Percentiles rank a stretch among this genome's conserved stretches.
phyloP scores from a whole-genome alignment of 2,329 filamentous ascomycete genomes.

The Beauveria scarabaeidicola region DNA sequence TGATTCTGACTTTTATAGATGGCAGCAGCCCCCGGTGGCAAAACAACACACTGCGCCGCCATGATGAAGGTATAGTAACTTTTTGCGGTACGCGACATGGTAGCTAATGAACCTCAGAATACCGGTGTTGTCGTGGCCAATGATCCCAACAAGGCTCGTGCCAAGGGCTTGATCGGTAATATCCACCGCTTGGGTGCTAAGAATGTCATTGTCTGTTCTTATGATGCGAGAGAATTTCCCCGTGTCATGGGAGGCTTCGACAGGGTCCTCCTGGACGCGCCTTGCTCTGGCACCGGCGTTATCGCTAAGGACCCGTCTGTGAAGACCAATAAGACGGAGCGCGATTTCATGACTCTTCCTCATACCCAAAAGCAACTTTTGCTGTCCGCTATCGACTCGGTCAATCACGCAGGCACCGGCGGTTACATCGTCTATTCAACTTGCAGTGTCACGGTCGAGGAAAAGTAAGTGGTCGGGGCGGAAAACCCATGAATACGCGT shows the following conservation, averaged over 20 bases:
- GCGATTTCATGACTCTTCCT: slow-evolving; percentile 86
- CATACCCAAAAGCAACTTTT: slow-evolving; percentile 94
- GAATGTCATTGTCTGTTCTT: slow-evolving; percentile 92
- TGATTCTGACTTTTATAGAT: slow-evolving; percentile 34
- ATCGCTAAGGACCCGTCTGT: slow-evolving; percentile 95
- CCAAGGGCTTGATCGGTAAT: slow-evolving; percentile 96
- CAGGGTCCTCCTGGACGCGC: slow-evolving; percentile 85
- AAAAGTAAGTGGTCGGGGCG: slow-evolving; percentile 37
- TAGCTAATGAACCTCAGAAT: slow-evolving; percentile 40
- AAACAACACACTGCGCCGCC: slow-evolving; percentile 92
- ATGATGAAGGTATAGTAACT: slow-evolving; percentile 56
- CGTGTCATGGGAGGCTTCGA: slow-evolving; percentile 94
- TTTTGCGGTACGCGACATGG: background rate
- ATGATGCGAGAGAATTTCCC: slow-evolving; percentile 90
- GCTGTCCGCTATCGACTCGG: slow-evolving; percentile 87
- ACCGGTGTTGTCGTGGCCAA: slow-evolving; percentile 94
- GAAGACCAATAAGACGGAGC: slow-evolving; percentile 96
- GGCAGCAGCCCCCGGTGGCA: slow-evolving; percentile 92
- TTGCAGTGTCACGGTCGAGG: slow-evolving; percentile 88
- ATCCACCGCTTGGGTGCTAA: slow-evolving; percentile 89
- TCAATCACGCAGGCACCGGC: slow-evolving; percentile 82
- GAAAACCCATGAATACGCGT: background rate
- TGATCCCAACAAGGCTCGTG: slow-evolving; percentile 86
- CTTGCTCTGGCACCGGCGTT: slow-evolving; percentile 93
- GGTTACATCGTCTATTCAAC: slow-evolving; percentile 97